Evolutionary conservation across 192 early-diverging fungal species (phyloP).

Genomic region (Linnemannia hyalina): DNA sequence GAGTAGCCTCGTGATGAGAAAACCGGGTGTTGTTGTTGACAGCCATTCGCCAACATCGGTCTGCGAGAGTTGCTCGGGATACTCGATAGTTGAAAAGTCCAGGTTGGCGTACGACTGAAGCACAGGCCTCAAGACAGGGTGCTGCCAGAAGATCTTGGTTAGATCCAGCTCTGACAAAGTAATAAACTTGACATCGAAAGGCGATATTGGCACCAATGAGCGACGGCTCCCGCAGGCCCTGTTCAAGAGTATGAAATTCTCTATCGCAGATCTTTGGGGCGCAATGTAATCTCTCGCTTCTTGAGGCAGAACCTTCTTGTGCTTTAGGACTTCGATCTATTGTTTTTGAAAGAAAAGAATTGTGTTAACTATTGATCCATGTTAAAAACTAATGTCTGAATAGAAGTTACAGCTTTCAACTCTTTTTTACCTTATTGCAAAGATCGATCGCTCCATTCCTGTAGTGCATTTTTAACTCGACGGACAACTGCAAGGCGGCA

Average conservation of each 20-base stretch:
- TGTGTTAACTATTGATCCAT: no score
- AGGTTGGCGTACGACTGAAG: not conserved
- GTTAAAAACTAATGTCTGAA: no score
- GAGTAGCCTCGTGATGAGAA: not conserved
- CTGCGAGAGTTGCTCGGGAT: not conserved
- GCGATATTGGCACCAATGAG: not conserved
- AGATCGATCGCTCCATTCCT: not conserved
- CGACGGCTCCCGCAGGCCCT: not conserved
- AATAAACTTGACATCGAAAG: not conserved
- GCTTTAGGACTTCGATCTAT: not conserved
- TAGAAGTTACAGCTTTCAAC: no score
- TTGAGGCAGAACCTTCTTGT: not conserved
- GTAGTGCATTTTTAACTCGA: not conserved
- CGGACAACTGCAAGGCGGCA: not conserved
- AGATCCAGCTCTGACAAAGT: conserved; percentile 9
- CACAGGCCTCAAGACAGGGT: not conserved
- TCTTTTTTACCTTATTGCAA: not conserved
- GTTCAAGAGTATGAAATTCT: not conserved
- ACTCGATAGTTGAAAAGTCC: not conserved
- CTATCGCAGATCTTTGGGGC: not conserved
- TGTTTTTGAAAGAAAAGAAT: not conserved
- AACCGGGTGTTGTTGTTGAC: not conserved
- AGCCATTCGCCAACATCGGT: not conserved
- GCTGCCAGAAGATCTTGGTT: conserved; percentile 6
- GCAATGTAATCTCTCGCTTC: not conserved